Conservation (phyloP, 2,329 filamentous ascomycete genomes). For the Alternaria alternata region DNA sequence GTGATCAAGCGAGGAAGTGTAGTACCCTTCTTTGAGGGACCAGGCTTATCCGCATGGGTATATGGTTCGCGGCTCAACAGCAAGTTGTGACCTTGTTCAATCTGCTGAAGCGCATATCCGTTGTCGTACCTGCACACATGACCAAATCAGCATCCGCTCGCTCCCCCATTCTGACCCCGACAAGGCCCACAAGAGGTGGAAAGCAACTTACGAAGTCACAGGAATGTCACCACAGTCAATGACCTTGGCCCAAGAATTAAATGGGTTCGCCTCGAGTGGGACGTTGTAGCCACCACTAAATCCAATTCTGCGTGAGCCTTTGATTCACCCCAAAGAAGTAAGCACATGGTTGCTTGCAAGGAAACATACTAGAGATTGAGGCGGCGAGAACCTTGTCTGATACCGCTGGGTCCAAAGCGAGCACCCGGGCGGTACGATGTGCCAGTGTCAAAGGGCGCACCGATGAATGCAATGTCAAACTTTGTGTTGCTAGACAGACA, state of each 20-base stretch:
- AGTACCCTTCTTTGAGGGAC: conserved; percentile 74
- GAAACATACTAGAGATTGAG: conserved; percentile 82
- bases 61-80: conserved; percentile 75
- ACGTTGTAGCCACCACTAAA: conserved; percentile 87
- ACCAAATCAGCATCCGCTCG: not conserved
- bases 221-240: conserved; percentile 86
- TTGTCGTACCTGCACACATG: conserved; percentile 76
- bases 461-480: conserved; percentile 87
- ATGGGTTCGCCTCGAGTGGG: conserved; percentile 79
- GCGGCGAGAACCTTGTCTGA: conserved; percentile 84
- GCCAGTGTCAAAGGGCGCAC: conserved; percentile 86
- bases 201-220: conserved; percentile 73
- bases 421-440: conserved; percentile 86
- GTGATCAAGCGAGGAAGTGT: conserved; percentile 85
- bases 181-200: not conserved
- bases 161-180: not conserved
- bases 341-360: conserved; percentile 51
- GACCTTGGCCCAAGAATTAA: conserved; percentile 81
- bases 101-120: conserved; percentile 80
- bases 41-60: conserved; percentile 71
- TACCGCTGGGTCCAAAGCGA: conserved; percentile 83
- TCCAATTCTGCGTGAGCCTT: conserved; percentile 60
- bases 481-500: conserved; percentile 76
- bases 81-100: conserved; percentile 82
- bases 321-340: conserved; percentile 34